phyloP scores from a whole-genome alignment of 2,329 filamentous ascomycete species.

The Macrophomina tecta region DNA sequence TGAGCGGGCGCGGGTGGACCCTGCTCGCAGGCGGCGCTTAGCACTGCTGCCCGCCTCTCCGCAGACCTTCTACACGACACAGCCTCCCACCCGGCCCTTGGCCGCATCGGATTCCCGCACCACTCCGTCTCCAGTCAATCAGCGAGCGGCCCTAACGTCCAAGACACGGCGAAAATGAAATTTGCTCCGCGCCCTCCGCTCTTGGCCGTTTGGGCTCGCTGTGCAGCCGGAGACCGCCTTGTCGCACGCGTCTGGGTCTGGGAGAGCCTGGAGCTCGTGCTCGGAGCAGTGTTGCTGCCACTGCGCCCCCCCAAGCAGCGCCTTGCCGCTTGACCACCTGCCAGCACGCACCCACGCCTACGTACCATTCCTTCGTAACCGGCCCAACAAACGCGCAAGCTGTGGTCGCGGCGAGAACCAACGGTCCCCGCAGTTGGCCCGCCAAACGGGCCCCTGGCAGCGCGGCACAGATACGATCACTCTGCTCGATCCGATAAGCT shows the following conservation, averaged over 20 bases:
- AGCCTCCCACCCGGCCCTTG: conserved; percentile 4
- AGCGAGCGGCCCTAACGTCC: not conserved
- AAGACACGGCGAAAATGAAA: conserved; percentile 5
- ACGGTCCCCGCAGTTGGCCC: conserved; percentile 14
- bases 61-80: conserved; percentile 15
- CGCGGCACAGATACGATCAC: not conserved
- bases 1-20: conserved; percentile 9
- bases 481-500: conserved; percentile 7
- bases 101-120: conserved; percentile 10
- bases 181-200: conserved; percentile 21
- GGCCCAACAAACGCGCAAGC: conserved; percentile 5
- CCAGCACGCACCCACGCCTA: not conserved
- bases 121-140: not conserved
- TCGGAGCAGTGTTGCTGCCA: not conserved
- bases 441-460: conserved; percentile 7
- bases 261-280: not conserved
- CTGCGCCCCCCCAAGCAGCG: conserved; percentile 17
- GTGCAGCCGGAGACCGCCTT: not conserved
- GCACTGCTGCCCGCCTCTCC: conserved; percentile 3
- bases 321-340: not conserved
- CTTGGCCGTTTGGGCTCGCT: conserved; percentile 9
- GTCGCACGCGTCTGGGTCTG: not conserved
- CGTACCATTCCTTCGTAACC: not conserved
- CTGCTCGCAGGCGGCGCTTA: not conserved
- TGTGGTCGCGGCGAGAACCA: not conserved